These are phyloP conservation scores for Cokeromyces recurvatus DNA, from an alignment of 371 early-diverging fungal genomes.

Conservation along the genomic window DNA sequence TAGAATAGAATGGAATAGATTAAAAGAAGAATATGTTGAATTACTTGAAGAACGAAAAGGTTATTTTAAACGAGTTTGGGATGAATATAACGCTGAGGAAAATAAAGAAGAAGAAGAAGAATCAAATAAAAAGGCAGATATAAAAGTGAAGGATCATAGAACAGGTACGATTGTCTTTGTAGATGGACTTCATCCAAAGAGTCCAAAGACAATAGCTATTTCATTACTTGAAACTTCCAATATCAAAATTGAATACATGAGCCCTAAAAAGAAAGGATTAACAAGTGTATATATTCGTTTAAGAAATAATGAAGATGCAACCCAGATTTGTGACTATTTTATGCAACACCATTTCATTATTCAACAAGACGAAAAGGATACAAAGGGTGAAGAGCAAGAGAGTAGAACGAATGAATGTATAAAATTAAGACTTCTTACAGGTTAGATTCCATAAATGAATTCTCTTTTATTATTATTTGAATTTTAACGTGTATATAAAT, in stretches of 20 bases:
- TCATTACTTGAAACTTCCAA: slow-evolving; percentile 26
- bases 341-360: slow-evolving; percentile 5
- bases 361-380: slow-evolving; percentile 25
- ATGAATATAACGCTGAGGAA: slow-evolving; percentile 5
- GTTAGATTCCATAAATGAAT: background rate
- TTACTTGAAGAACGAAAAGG: slow-evolving; percentile 5
- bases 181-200: slow-evolving; percentile 21
- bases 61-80: slow-evolving; percentile 12
- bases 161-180: slow-evolving; percentile 28
- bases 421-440: slow-evolving; percentile 10
- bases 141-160: slow-evolving; percentile 4
- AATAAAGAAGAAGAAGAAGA: background rate
- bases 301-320: slow-evolving; percentile 20
- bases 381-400: slow-evolving; percentile 8
- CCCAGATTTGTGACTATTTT: slow-evolving; percentile 23
- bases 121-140: too few species aligned
- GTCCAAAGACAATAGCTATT: slow-evolving; percentile 21
- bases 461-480: background rate
- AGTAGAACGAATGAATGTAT: background rate
- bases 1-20: slow-evolving; percentile 24
- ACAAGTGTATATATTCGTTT: slow-evolving; percentile 27
- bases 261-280: slow-evolving; percentile 24
- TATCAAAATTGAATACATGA: slow-evolving; percentile 25
- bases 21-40: slow-evolving; percentile 27
- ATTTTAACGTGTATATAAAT: too few species aligned